Evolutionary conservation across 2,329 filamentous ascomycete species (phyloP).

Genomic region (Hypomyces rosellus): DNA sequence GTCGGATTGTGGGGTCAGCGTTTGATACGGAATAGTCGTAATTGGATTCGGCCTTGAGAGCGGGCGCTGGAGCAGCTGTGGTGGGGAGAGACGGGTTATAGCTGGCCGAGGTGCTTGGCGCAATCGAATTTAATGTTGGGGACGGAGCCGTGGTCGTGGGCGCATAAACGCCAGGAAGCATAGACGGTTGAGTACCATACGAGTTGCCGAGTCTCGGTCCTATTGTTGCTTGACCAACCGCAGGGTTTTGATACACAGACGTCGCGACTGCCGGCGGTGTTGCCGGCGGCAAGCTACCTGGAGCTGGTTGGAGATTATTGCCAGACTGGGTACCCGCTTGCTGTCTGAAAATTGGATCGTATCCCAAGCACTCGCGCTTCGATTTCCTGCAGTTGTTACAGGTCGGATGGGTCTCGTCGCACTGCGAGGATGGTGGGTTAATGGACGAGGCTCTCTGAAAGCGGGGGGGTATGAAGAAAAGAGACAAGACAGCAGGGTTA

Average conservation of each 20-base stretch:
- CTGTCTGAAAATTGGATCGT: constrained; percentile 81
- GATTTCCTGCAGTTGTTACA: constrained; percentile 89
- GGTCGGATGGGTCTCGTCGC: constrained; percentile 88
- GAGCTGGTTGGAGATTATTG: constrained; percentile 41
- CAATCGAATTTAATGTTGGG: constrained; percentile 24
- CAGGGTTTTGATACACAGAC: constrained; percentile 16
- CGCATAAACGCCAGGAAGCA: constrained; percentile 38
- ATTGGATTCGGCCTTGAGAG: constrained; percentile 32
- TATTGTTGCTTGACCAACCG: constrained; percentile 15
- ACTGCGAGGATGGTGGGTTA: constrained; percentile 50
- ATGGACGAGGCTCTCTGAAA: constrained; percentile 14
- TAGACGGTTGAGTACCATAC: constrained; percentile 40
- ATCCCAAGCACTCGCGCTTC: constrained; percentile 79
- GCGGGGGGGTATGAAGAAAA: neutral
- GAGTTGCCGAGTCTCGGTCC: constrained; percentile 29
- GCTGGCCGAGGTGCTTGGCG: constrained; percentile 21
- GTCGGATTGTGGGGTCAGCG: constrained; percentile 62
- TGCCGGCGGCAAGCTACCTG: constrained; percentile 26
- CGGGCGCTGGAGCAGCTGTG: constrained; percentile 17
- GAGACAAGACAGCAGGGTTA: neutral
- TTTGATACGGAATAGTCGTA: constrained; percentile 50
- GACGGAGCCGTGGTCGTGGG: constrained; percentile 25
- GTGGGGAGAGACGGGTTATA: constrained; percentile 27
- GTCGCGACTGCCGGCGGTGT: constrained; percentile 26
- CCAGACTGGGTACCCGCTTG: constrained; percentile 67